Base-by-base conservation (phyloP, 2,329 filamentous ascomycete genomes). In the Elsinoe australis region DNA sequence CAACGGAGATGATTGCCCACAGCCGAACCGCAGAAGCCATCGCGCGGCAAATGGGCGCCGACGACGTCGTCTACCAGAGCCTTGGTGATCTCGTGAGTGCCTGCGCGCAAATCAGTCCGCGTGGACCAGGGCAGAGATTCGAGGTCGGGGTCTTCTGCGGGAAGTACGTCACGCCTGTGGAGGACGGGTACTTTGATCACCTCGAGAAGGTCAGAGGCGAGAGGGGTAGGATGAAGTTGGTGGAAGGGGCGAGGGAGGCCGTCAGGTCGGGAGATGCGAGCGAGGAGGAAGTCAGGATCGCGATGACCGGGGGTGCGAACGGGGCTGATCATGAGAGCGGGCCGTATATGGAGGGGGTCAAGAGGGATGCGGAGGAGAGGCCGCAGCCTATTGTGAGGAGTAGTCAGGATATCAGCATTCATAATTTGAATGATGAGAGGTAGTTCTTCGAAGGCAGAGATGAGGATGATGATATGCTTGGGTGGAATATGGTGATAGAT, bases 131-230 rank as follows among this genome's bases (percentile, higher is more conserved):
- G 57, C 71, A 76, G 54, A 72, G 82, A 49, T 95, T 95, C 56
- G 90, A 96, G 62, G 81, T 94, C 2, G 89, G 90, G 47, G 89
- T 95, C 6, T 95, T 96, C 70, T 87, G 82, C 60, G 90, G 90
- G 36, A 79, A 81, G 54, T 95, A 95, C 65, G 74, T 86, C 52
- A 95, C 90, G 0, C 79, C 80, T 0, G 84, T 95, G 1, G 78
- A 83, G 1, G 75, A 81, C 5, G 81, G 77, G 29, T 95, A 95
- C 68, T 92, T 95, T 56, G 79, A 86, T 55, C 85, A 87, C 58
- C 72, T 94, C 4, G 82, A 86, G 65, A 71, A 75, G 51, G 67
- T 88, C 14, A 75, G 86, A 47, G 84, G 83, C 38, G 81, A 86
- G 64, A 82, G 78, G 53, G 72, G 75, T 53, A 84, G 84, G 65